These are phyloP conservation scores for Trichomonas vaginalis DNA, from an alignment of 208 protist genomes.

Conservation along the genomic window DNA sequence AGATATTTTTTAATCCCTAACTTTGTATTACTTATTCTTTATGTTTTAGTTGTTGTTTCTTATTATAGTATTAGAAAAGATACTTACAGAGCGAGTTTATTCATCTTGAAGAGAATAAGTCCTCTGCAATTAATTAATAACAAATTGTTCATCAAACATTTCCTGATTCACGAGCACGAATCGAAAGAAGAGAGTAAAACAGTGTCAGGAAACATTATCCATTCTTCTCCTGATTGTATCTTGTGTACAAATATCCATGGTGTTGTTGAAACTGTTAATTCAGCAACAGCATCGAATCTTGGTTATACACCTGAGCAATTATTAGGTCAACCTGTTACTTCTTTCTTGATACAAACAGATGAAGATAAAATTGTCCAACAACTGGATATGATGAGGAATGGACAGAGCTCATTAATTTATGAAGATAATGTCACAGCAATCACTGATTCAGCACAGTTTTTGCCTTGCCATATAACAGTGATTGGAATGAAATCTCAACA, in stretches of 20 bases:
- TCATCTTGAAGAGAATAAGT: neutral
- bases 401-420: neutral
- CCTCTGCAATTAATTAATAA: neutral
- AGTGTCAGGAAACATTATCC: neutral
- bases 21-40: too few relatives aligned
- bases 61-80: too few relatives aligned
- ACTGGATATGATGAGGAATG: neutral
- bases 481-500: neutral
- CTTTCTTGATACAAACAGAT: neutral
- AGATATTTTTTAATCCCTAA: neutral
- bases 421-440: neutral
- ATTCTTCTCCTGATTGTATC: neutral
- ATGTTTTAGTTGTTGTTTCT: too few relatives aligned
- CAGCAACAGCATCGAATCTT: neutral
- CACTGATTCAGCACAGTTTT: neutral
- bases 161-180: neutral
- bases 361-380: neutral
- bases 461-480: neutral
- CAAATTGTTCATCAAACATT: neutral
- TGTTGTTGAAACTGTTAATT: neutral
- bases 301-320: neutral
- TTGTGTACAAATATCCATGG: neutral
- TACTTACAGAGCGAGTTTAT: neutral
- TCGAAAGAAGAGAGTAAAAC: neutral
- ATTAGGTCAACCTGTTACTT: neutral